Conservation (phyloP, 306 rosid genomes). For the Gastrolobium villosum region DNA sequence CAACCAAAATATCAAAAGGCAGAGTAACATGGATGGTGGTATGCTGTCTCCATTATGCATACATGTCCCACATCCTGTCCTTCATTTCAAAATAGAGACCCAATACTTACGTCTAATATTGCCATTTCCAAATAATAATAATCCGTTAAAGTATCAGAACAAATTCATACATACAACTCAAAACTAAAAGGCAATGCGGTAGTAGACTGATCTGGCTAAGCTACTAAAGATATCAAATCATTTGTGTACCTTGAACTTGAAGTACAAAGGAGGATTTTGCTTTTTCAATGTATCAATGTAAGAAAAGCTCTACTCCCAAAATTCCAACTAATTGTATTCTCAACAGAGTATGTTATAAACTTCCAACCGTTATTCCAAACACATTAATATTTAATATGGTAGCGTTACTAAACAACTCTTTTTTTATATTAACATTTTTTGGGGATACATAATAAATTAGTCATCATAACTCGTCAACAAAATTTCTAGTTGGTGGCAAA, state of each 20-base stretch:
- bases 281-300: constrained; percentile 66
- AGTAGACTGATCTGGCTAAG: background rate
- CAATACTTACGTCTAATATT: background rate
- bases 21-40: background rate
- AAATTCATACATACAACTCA: background rate
- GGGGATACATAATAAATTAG: too few relatives aligned
- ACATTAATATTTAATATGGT: too few relatives aligned
- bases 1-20: constrained; percentile 13
- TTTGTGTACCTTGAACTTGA: constrained; percentile 64
- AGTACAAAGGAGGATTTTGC: constrained; percentile 59
- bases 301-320: too few relatives aligned
- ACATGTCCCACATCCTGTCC: background rate
- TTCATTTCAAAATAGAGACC: background rate
- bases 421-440: too few relatives aligned
- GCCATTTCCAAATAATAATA: constrained; percentile 29
- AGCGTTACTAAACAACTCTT: too few relatives aligned
- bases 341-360: too few relatives aligned
- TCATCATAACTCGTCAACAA: too few relatives aligned
- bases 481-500: too few relatives aligned
- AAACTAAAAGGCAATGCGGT: constrained; percentile 7
- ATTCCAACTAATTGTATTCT: too few relatives aligned
- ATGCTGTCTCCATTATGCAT: background rate
- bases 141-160: constrained; percentile 30
- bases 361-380: too few relatives aligned
- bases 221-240: constrained; percentile 11